Percentiles rank a stretch among this genome's conserved stretches.
phyloP scores from a whole-genome alignment of 345 rosid genomes.

The Crucihimalaya himalaica region DNA sequence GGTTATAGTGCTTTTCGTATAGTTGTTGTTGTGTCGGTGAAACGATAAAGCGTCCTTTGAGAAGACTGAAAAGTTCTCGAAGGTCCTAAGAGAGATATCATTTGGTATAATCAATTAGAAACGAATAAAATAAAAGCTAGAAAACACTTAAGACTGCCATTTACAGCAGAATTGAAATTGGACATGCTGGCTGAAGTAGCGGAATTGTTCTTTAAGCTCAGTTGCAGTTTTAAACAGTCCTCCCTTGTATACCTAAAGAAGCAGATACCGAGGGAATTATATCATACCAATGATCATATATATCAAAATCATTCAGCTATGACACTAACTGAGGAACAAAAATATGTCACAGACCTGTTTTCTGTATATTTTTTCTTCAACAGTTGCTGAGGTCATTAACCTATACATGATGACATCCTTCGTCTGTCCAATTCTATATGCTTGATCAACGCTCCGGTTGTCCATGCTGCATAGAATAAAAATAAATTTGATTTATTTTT shows the following conservation, averaged over 20 bases:
- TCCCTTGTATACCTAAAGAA: slow-evolving; percentile 79
- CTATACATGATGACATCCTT: slow-evolving; percentile 93
- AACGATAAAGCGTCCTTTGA: slow-evolving; percentile 78
- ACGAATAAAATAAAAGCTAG: not conserved
- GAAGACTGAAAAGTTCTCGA: slow-evolving; percentile 85
- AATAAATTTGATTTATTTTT: too few relatives aligned
- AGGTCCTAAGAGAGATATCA: slow-evolving; percentile 64
- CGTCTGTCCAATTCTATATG: slow-evolving; percentile 93
- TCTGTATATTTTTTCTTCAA: slow-evolving; percentile 96
- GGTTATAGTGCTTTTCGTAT: slow-evolving; percentile 80
- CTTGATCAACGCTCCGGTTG: slow-evolving; percentile 98
- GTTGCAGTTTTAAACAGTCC: slow-evolving; percentile 94
- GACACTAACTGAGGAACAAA: not conserved
- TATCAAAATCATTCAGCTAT: slow-evolving; percentile 21
- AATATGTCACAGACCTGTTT: slow-evolving; percentile 65
- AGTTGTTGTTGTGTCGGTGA: slow-evolving; percentile 90
- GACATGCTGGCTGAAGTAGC: slow-evolving; percentile 93
- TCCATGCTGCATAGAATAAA: slow-evolving; percentile 78
- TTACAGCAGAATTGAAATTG: slow-evolving; percentile 1
- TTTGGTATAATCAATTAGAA: not conserved
- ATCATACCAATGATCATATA: slow-evolving; percentile 2
- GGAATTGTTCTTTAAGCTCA: slow-evolving; percentile 93
- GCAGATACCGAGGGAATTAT: not conserved
- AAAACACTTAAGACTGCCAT: slow-evolving; percentile 5
- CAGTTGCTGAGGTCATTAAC: slow-evolving; percentile 95